Evolutionary conservation across 768 basidiomycete species (phyloP), one percentile per base, ranked within the genome.

Genomic region (Leccinum obscurum): DNA sequence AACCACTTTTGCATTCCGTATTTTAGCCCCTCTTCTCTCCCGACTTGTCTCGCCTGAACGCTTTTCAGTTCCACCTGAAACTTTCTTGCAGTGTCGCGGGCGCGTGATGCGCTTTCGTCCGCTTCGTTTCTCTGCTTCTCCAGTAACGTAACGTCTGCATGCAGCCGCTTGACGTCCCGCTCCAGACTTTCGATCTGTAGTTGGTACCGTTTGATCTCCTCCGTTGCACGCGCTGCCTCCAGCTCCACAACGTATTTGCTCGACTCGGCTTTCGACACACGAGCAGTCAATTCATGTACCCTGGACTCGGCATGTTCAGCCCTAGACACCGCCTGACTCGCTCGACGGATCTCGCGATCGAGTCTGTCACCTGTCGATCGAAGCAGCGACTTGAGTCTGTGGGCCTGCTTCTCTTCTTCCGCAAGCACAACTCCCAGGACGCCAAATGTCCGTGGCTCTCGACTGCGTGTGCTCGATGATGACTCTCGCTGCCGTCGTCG

Each of bases 391-490:
- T 85, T 86, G 61, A 86, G 77, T 58, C 81, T 78, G 57, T 77
- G 77, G n/a, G 78, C 77, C 64, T 85, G 83, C 56, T 80, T 78
- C 68, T 87, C 85, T 69, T 86, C 85, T 60, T 86, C 69, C 62
- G 81, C 77, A 28, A 81, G 73, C 28, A 81, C 76, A 13, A 83
- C 67, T 3, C 77, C 78, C 55, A 79, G 75, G 30, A 81, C 69
- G 24, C 77, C 68, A 32, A 77, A 73, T 1, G 78, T 71, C 44
- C 74, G 71, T 52, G 75, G 75, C 54, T 76, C 78, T 22, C 76
- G 75, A 56, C 75, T 75, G 14, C 73, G 76, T 6, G 80, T 78
- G 54, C 73, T 72, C 1, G 77, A 76, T 10, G 76, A 75, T 1
- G 77, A 75, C 24, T 63, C 69, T 1, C 71, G 64, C 6, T 63